Conservation (phyloP, 352 stramenopile species). For the Phytophthora syringae region DNA sequence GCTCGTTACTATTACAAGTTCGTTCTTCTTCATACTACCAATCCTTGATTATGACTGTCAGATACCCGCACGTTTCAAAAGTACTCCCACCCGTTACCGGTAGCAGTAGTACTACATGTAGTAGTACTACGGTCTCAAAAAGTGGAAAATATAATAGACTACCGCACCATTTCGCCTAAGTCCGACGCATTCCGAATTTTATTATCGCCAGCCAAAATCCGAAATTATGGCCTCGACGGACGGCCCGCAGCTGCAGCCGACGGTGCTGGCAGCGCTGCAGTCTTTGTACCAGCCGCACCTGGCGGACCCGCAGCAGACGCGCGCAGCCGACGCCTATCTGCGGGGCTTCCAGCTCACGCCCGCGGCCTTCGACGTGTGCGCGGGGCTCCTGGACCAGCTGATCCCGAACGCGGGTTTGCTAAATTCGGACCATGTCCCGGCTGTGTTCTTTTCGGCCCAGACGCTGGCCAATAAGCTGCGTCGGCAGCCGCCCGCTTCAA, state of each 20-base stretch:
- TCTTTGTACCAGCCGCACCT: conserved; percentile 69
- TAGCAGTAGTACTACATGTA: too few relatives aligned
- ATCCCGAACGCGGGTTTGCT: conserved; percentile 14
- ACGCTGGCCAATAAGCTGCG: conserved; percentile 86
- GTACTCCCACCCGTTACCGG: too few relatives aligned
- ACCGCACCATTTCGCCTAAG: too few relatives aligned
- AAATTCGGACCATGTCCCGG: conserved; percentile 40
- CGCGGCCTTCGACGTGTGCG: conserved; percentile 78
- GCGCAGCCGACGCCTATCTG: conserved; percentile 76
- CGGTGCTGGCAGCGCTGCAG: conserved; percentile 57
- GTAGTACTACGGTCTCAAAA: too few relatives aligned
- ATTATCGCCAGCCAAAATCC: not conserved
- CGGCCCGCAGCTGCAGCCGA: conserved; percentile 28
- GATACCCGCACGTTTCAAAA: too few relatives aligned
- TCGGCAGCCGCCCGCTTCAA: conserved; percentile 54
- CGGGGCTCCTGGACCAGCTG: conserved; percentile 66
- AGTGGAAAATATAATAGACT: too few relatives aligned
- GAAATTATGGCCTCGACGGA: not conserved
- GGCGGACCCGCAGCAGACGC: conserved; percentile 55
- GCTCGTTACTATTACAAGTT: too few relatives aligned
- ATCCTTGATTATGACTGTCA: too few relatives aligned
- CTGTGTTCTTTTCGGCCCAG: conserved; percentile 83
- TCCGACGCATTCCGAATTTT: too few relatives aligned
- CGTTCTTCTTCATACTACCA: too few relatives aligned
- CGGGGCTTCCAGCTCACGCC: conserved; percentile 82